phyloP scores from a whole-genome alignment of 164 flowering plant species.

The Aristolochia californica region DNA sequence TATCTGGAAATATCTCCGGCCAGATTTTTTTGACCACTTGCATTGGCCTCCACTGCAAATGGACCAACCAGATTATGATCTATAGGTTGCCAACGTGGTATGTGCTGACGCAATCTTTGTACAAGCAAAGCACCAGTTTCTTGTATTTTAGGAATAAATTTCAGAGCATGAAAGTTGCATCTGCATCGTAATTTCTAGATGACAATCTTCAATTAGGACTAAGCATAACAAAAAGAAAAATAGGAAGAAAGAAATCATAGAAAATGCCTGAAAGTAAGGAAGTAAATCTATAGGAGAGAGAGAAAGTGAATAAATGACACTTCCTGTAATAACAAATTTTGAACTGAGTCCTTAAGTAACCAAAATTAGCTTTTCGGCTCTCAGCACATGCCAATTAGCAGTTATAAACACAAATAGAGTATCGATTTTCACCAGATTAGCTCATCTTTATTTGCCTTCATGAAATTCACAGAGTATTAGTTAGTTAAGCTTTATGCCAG shows the following conservation, averaged over 20 bases:
- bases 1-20: conserved; percentile 42
- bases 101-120: conserved; percentile 54
- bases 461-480: too few species aligned
- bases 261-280: not conserved
- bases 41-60: conserved; percentile 25
- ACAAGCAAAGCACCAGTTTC: conserved; percentile 78
- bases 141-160: conserved; percentile 87
- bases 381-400: too few species aligned
- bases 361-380: too few species aligned
- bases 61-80: conserved; percentile 74
- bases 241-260: conserved; percentile 8
- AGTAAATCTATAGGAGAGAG: not conserved
- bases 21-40: conserved; percentile 16
- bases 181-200: conserved; percentile 99
- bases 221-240: conserved; percentile 1
- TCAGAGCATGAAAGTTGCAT: conserved; percentile 95
- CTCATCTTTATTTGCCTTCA: too few species aligned
- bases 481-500: too few species aligned
- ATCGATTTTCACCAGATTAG: too few species aligned
- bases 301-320: not conserved
- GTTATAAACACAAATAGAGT: too few species aligned
- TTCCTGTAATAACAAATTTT: too few species aligned
- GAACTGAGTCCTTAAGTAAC: too few species aligned
- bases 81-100: conserved; percentile 40
- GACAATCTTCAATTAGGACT: conserved; percentile 50